Percentiles rank a stretch among this genome's conserved stretches.
Conservation (phyloP, 768 basidiomycete species). For the Arthromyces matolae region DNA sequence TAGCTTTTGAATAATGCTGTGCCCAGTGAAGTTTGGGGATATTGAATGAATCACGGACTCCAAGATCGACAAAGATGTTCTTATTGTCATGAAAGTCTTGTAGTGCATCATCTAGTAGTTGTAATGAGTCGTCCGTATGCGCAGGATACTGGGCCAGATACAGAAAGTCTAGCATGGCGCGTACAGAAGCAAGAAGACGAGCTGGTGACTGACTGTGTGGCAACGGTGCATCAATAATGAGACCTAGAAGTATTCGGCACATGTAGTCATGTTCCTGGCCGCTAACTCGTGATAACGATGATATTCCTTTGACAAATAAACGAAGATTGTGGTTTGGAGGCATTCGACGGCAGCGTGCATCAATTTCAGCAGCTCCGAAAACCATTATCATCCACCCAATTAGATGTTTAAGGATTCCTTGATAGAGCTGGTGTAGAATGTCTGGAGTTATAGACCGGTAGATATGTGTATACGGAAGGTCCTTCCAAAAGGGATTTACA, state of each 20-base stretch:
- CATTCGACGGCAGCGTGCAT: constrained; percentile 28
- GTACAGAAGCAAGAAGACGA: constrained; percentile 23
- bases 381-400: constrained; percentile 26
- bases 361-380: constrained; percentile 30
- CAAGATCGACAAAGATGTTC: constrained; percentile 29
- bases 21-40: constrained; percentile 42
- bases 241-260: constrained; percentile 25
- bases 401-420: constrained; percentile 34
- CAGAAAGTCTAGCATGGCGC: constrained; percentile 35
- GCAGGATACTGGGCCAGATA: constrained; percentile 32
- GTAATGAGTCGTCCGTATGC: constrained; percentile 28
- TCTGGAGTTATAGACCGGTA: constrained; percentile 28
- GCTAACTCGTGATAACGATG: constrained; percentile 25
- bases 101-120: constrained; percentile 22
- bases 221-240: constrained; percentile 23
- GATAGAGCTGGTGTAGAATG: constrained; percentile 31
- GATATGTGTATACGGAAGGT: constrained; percentile 27
- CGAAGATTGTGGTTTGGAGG: constrained; percentile 33
- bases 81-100: constrained; percentile 35
- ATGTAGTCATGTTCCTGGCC: constrained; percentile 34
- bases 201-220: constrained; percentile 2
- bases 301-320: constrained; percentile 34
- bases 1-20: constrained; percentile 29
- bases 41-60: constrained; percentile 34
- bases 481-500: constrained; percentile 21